phyloP scores from a whole-genome alignment of 305 asterid genomes.

The Striga hermonthica region DNA sequence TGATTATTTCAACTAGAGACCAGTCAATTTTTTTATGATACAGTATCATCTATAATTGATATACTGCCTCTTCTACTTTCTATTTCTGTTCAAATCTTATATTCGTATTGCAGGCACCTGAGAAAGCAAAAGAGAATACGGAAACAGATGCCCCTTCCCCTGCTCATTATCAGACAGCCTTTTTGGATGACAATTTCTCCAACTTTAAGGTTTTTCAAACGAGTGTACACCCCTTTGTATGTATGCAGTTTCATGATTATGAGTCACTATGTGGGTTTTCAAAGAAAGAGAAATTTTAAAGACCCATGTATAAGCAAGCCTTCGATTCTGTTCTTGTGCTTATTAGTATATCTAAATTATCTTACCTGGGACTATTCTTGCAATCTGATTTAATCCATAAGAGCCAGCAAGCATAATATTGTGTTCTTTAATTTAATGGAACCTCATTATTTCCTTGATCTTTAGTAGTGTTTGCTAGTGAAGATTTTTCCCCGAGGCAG shows the following conservation, averaged over 20 bases:
- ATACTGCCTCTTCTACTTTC: constrained; percentile 13
- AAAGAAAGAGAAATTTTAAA: constrained; percentile 10
- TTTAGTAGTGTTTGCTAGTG: constrained; percentile 10
- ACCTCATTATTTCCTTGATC: background rate
- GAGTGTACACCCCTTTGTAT: constrained; percentile 23
- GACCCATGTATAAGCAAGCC: background rate
- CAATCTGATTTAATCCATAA: constrained; percentile 1
- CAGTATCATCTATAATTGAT: constrained; percentile 17
- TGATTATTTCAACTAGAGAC: constrained; percentile 3
- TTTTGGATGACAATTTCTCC: constrained; percentile 37
- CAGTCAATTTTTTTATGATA: constrained; percentile 20
- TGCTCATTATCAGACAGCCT: constrained; percentile 37
- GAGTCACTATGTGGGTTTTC: constrained; percentile 13
- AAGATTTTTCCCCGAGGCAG: constrained; percentile 5
- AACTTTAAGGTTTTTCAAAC: constrained; percentile 57
- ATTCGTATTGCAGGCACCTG: constrained; percentile 44
- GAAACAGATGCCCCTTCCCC: constrained; percentile 35
- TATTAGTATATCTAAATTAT: background rate
- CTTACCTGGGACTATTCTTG: too few species aligned
- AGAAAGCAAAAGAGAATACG: constrained; percentile 36
- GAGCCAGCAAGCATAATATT: constrained; percentile 3
- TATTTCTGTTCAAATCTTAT: constrained; percentile 20
- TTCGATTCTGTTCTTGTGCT: background rate
- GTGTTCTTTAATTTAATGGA: background rate
- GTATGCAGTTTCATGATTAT: constrained; percentile 20